These are phyloP conservation scores for Thecaphora thlaspeos DNA, from an alignment of 1,284 basidiomycete genomes.

Conservation along the genomic window DNA sequence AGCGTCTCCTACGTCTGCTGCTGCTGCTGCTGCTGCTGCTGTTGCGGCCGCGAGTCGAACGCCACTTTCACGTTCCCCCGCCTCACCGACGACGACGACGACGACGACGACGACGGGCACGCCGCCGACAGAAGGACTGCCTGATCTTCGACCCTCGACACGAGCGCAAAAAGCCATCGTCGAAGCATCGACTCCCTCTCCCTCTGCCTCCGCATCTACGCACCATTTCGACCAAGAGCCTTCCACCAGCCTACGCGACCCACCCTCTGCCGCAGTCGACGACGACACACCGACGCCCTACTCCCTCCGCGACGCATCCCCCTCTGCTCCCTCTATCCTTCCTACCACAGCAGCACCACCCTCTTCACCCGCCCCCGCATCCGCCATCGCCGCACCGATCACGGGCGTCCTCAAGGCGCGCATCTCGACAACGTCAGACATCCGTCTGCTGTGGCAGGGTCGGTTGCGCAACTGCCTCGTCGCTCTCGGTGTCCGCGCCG, in stretches of 20 bases:
- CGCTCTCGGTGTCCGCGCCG: slow-evolving; percentile 81
- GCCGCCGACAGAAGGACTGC: no score
- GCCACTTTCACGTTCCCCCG: background rate
- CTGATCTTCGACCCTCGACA: no score
- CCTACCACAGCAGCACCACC: slow-evolving; percentile 1
- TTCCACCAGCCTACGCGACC: background rate
- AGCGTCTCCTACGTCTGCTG: no score
- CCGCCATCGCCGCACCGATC: slow-evolving; percentile 58
- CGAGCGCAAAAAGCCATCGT: no score
- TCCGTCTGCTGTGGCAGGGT: slow-evolving; percentile 90
- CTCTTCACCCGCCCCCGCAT: background rate
- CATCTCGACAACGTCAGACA: slow-evolving; percentile 71
- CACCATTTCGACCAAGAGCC: no score
- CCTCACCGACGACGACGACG: background rate
- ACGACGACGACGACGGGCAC: no score
- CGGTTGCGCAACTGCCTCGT: slow-evolving; percentile 84
- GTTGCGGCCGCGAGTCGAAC: no score
- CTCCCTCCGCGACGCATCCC: background rate
- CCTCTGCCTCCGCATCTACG: background rate
- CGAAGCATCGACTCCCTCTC: background rate
- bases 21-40: no score
- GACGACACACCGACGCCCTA: background rate
- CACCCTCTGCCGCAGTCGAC: background rate
- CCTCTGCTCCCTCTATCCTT: background rate
- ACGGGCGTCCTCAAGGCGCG: slow-evolving; percentile 84